Conservation (phyloP, 805 yeast genomes). For the Hanseniaspora mollemarum region DNA sequence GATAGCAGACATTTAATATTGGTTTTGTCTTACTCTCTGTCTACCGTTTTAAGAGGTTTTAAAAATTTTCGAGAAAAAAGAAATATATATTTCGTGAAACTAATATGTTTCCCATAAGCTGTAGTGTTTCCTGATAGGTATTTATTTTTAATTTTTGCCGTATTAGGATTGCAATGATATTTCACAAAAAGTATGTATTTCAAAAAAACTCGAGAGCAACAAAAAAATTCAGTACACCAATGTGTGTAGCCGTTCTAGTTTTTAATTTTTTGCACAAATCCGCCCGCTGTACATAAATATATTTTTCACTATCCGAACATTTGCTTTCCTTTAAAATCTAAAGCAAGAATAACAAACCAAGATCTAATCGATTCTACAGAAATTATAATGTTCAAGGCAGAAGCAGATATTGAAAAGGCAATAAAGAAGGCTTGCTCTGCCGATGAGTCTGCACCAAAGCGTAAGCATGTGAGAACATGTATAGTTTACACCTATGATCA, state of each 20-base stretch:
- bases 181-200: not conserved
- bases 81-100: not conserved
- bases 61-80: not conserved
- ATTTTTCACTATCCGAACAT: no score
- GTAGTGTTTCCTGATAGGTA: not conserved
- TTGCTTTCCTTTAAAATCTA: no score
- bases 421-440: constrained; percentile 68
- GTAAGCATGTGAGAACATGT: constrained; percentile 92
- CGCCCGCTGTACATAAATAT: no score
- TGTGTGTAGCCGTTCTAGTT: no score
- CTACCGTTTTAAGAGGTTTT: not conserved
- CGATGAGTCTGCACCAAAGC: constrained; percentile 86
- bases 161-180: not conserved
- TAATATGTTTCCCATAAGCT: no score
- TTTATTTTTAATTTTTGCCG: not conserved
- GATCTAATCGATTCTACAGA: not conserved
- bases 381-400: constrained; percentile 27
- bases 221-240: no score
- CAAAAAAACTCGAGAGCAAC: no score
- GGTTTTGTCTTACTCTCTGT: not conserved
- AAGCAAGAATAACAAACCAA: not conserved
- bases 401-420: constrained; percentile 33
- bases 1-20: constrained; percentile 64
- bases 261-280: no score
- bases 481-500: constrained; percentile 96